These are phyloP conservation scores for Beauveria australis DNA, from an alignment of 2,329 filamentous ascomycete genomes.

Conservation along the genomic window DNA sequence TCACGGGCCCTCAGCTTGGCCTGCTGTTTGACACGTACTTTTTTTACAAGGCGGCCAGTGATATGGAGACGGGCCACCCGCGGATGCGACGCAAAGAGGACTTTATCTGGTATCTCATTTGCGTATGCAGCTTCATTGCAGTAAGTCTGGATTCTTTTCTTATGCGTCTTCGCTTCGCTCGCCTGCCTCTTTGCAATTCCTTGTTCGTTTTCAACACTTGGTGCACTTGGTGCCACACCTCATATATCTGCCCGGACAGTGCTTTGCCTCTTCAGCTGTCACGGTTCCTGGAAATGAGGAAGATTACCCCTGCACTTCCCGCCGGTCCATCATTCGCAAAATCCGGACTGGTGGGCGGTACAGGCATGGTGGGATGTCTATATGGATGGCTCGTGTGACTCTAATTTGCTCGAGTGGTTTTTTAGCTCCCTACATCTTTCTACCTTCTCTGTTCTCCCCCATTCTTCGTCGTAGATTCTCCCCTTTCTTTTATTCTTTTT, in stretches of 20 bases:
- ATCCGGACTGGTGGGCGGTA: constrained; percentile 54
- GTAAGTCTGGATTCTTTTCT: constrained; percentile 49
- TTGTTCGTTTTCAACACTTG: constrained; percentile 8
- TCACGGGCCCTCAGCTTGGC: constrained; percentile 30
- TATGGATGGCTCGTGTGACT: constrained; percentile 59
- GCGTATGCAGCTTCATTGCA: constrained; percentile 62
- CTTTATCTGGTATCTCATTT: constrained; percentile 71
- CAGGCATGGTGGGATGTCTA: constrained; percentile 69
- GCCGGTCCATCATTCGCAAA: constrained; percentile 61
- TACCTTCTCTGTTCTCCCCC: constrained; percentile 2
- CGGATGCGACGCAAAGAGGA: constrained; percentile 71
- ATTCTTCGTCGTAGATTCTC: constrained; percentile 12
- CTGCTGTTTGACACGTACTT: constrained; percentile 69
- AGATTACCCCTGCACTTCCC: constrained; percentile 63
- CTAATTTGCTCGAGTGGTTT: constrained; percentile 53
- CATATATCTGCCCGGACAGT: constrained; percentile 76
- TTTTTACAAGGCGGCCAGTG: constrained; percentile 67
- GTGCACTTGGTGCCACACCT: constrained; percentile 27
- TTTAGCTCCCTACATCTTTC: constrained; percentile 53
- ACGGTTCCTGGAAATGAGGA: constrained; percentile 79
- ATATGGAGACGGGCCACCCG: constrained; percentile 62
- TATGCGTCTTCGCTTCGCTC: constrained; percentile 16
- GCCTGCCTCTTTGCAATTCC: constrained; percentile 6
- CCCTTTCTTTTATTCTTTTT: not conserved
- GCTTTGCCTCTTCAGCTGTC: constrained; percentile 57